Percentiles rank a stretch among this genome's conserved stretches.
Conservation (phyloP, 2,329 filamentous ascomycete species). For the Mycosphaerella arachidis region DNA sequence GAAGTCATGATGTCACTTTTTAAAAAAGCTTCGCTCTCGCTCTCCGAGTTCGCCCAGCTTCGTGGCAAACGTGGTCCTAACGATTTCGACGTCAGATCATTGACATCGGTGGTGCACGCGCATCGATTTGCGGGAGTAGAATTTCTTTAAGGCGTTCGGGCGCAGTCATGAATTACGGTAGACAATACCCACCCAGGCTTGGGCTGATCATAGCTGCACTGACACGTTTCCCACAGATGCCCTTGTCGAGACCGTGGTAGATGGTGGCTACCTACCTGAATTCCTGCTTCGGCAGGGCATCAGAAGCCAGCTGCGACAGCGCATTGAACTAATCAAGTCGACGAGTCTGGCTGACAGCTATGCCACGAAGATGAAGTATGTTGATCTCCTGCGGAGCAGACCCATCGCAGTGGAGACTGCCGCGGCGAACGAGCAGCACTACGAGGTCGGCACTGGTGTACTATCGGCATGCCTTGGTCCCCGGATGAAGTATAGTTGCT, state of each 20-base stretch:
- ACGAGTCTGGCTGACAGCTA: slow-evolving; percentile 52
- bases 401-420: slow-evolving; percentile 67
- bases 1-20: neutral
- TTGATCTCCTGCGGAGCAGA: slow-evolving; percentile 53
- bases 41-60: neutral
- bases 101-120: neutral
- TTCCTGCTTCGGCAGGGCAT: slow-evolving; percentile 61
- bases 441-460: slow-evolving; percentile 66
- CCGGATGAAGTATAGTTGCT: slow-evolving; percentile 68
- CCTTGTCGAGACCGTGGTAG: slow-evolving; percentile 54
- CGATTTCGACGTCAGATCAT: neutral
- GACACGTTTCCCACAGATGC: slow-evolving; percentile 24
- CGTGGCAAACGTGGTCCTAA: too few relatives aligned
- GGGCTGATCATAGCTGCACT: neutral
- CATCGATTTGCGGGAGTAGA: neutral
- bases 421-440: slow-evolving; percentile 65
- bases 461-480: slow-evolving; percentile 59
- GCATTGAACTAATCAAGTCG: slow-evolving; percentile 52
- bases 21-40: neutral
- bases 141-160: neutral
- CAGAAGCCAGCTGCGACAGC: slow-evolving; percentile 59
- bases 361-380: slow-evolving; percentile 60
- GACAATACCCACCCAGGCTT: neutral
- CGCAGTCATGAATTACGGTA: slow-evolving; percentile 1
- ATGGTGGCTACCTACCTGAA: slow-evolving; percentile 62